Base-by-base conservation (phyloP, 352 stramenopile species). In the Globisporangium cylindrosporum region DNA sequence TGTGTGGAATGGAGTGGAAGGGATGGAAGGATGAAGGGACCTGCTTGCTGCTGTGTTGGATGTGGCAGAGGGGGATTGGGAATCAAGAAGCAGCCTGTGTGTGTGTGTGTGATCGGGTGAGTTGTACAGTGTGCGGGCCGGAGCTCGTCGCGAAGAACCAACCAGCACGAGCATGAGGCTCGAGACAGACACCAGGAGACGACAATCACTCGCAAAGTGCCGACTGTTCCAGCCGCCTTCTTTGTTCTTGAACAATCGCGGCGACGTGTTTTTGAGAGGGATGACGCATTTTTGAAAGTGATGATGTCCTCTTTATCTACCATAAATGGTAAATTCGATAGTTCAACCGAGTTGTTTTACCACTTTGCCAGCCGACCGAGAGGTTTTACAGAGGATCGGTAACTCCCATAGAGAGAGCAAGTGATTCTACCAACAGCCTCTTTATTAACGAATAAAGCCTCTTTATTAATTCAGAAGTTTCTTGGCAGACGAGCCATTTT, bases 191-290 rank as follows among this genome's bases (percentile, higher is more conserved):
- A 53, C n/a, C n/a, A 18, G 57, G 10, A 48, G 5, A n/a, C 14
- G 34, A 64, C 58, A 64, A 64, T 55, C 58, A 64, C 58, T 64
- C 58, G 15, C 32, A 4, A 14, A 22, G 20, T 38, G 36, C 36
- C 58, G 58, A 49, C 36, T 64, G 58, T 64, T 64, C 58, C 20
- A 34, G 32, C 25, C 58, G 51, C 49, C 58, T 64, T 64, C 58
- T 54, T 64, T 38, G n/a, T n/a, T 49, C 58, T 55, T 64, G 58
- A 64, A 64, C 14, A 53, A 49, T 48, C 41, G 41, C 41, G 9
- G 8, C 9, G 34, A 41, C 34, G 34, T 41, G 10, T 41, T 41
- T 41, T 41, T 41, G 34, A 14, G 34, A 41, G 34, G 34, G 34
- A 41, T 10, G 34, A 32, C 29, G 4, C 29, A 32, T 32, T 32